These are phyloP conservation scores for Ophiostoma populinum DNA, from an alignment of 2,329 filamentous ascomycete genomes.

Conservation along the genomic window DNA sequence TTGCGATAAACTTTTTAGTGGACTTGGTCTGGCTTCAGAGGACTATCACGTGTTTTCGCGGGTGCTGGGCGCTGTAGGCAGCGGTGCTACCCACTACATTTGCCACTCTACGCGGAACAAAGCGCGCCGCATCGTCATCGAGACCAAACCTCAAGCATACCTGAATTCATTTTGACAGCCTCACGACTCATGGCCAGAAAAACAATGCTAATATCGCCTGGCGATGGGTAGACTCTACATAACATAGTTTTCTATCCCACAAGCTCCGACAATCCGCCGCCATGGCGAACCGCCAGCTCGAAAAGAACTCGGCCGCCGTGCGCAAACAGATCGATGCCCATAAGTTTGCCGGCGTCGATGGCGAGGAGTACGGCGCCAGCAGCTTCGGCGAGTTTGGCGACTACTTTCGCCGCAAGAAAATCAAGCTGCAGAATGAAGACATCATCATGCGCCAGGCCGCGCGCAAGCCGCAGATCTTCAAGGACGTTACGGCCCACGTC, in stretches of 20 bases:
- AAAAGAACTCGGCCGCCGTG: conserved; percentile 45
- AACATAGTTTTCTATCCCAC: neutral
- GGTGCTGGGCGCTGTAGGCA: conserved; percentile 1
- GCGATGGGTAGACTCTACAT: conserved; percentile 2
- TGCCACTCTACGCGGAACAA: conserved; percentile 10
- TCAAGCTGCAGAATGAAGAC: conserved; percentile 92
- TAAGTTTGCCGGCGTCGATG: conserved; percentile 61
- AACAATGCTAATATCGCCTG: neutral
- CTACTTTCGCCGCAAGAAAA: conserved; percentile 89
- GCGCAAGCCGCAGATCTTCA: conserved; percentile 66
- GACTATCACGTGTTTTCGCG: conserved; percentile 11
- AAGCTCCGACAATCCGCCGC: conserved; percentile 6
- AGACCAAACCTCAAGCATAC: neutral
- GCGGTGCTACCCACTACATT: neutral
- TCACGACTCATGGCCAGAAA: neutral
- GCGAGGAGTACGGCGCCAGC: conserved; percentile 81
- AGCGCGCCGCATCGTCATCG: conserved; percentile 3
- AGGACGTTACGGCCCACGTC: conserved; percentile 75
- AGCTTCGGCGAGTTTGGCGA: conserved; percentile 79
- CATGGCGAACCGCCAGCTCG: conserved; percentile 41
- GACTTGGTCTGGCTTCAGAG: no score
- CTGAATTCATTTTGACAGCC: no score
- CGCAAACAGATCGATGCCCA: conserved; percentile 47
- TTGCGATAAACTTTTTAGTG: neutral
- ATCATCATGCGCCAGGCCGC: conserved; percentile 56